A percentile compares a stretch with the other conserved stretches of the same genome.
Conservation (phyloP, 2,329 filamentous ascomycete genomes). For the Aureobasidium subglaciale region DNA sequence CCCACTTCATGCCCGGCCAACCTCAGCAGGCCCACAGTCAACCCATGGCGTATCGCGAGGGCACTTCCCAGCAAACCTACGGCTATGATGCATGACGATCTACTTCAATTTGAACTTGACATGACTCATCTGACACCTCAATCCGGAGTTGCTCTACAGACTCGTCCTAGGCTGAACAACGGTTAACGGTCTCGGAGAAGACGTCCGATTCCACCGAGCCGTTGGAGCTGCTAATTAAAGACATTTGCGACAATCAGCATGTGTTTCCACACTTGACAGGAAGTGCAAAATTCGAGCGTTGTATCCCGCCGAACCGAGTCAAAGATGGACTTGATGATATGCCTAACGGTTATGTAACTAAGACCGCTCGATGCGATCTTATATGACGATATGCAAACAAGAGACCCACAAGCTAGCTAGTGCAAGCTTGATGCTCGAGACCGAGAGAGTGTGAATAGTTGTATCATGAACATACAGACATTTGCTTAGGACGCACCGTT, state of each 20-base stretch:
- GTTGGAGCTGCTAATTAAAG: neutral
- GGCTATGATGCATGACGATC: constrained; percentile 6
- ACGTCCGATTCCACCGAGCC: neutral
- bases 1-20: constrained; percentile 12
- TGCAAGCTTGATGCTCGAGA: neutral
- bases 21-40: neutral
- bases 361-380: neutral
- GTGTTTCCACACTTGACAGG: neutral
- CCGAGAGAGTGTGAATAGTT: neutral
- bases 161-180: no score
- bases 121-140: neutral
- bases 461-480: no score
- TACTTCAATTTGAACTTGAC: neutral
- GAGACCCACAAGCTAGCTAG: neutral
- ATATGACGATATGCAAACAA: neutral
- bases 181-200: neutral
- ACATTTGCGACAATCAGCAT: neutral
- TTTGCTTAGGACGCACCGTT: no score
- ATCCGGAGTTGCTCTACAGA: neutral
- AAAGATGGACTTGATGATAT: neutral
- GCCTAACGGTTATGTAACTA: neutral
- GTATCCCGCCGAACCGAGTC: no score
- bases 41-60: constrained; percentile 7
- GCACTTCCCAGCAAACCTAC: neutral
- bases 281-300: neutral